phyloP scores from a whole-genome alignment of 306 rosid species.

The Castanopsis chinensis region DNA sequence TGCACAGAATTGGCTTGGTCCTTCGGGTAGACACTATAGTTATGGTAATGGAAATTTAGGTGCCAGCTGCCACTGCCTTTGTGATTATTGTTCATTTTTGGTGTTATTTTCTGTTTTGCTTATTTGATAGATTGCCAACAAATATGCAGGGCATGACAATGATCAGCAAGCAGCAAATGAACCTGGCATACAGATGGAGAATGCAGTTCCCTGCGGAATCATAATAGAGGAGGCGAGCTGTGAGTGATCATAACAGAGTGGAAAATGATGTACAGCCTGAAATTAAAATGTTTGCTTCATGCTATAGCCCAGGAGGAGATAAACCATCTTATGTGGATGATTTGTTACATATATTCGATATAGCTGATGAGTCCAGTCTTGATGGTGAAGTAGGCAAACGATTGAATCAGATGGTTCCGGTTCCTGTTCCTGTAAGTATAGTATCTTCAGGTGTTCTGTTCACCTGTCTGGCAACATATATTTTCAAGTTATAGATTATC shows the following conservation, averaged over 20 bases:
- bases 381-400: conserved; percentile 95
- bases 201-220: conserved; percentile 12
- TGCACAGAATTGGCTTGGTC: conserved; percentile 66
- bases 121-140: conserved; percentile 30
- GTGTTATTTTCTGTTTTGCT: background rate
- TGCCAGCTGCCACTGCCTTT: conserved; percentile 9
- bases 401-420: conserved; percentile 77
- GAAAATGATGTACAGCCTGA: conserved; percentile 28
- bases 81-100: conserved; percentile 15
- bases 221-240: conserved; percentile 21
- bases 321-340: conserved; percentile 34
- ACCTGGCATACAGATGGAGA: conserved; percentile 32
- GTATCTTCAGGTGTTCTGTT: background rate
- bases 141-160: conserved; percentile 43
- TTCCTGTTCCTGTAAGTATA: conserved; percentile 76
- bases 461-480: background rate
- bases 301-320: conserved; percentile 44
- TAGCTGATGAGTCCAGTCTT: conserved; percentile 71
- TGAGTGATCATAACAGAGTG: conserved; percentile 27
- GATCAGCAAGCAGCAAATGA: conserved; percentile 33
- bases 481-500: background rate
- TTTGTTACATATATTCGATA: conserved; percentile 47
- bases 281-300: conserved; percentile 36
- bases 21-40: conserved; percentile 42
- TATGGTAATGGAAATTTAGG: conserved; percentile 34